phyloP scores from a whole-genome alignment of 305 asterid genomes.

The Fraxinus ornus region DNA sequence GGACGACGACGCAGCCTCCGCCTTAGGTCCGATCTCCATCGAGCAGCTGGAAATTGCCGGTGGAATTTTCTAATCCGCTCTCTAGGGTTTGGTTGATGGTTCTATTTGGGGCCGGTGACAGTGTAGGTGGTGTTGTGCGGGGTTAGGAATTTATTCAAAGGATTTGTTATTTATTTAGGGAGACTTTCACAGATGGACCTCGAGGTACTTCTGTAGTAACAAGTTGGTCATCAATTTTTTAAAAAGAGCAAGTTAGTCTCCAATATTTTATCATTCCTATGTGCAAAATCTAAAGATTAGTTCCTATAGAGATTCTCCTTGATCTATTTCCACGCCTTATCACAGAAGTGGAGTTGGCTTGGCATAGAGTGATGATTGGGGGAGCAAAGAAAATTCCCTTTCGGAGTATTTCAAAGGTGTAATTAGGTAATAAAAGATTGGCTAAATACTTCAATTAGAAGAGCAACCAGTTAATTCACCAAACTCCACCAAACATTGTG shows the following conservation, averaged over 20 bases:
- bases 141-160: background rate
- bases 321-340: too few species aligned
- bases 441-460: too few species aligned
- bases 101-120: background rate
- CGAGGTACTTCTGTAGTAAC: background rate
- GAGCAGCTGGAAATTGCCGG: constrained; percentile 50
- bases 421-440: too few species aligned
- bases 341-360: too few species aligned
- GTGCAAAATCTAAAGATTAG: too few species aligned
- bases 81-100: constrained; percentile 35
- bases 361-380: too few species aligned
- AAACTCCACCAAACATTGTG: too few species aligned
- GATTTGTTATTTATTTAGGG: background rate
- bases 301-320: too few species aligned
- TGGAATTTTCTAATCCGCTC: constrained; percentile 32
- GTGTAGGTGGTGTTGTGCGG: background rate
- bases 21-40: constrained; percentile 88
- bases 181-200: background rate
- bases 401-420: too few species aligned
- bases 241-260: background rate
- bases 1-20: constrained; percentile 38
- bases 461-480: too few species aligned
- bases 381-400: too few species aligned
- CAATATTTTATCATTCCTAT: background rate
- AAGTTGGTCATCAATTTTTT: background rate